Base-by-base conservation (phyloP, 192 early-diverging fungal species). In the Umbelopsis vinacea region DNA sequence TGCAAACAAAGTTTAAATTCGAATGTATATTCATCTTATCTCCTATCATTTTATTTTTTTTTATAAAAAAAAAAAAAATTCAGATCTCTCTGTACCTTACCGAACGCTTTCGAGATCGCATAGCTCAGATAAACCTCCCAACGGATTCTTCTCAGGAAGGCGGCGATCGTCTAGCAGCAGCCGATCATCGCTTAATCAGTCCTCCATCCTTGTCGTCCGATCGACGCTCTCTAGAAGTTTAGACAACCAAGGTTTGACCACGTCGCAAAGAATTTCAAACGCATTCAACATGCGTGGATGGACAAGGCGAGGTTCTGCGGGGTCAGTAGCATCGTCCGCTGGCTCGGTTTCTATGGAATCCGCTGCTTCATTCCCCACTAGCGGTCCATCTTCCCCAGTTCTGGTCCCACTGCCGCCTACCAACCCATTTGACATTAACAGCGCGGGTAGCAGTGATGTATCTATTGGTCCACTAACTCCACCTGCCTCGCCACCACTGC, bases 71-170 rank as follows among this genome's bases (percentile, higher is more conserved):
- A n/a, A n/a, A n/a, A n/a, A n/a, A n/a, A n/a, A n/a, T n/a, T n/a
- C n/a, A n/a, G 69, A 71, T 55, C 52, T 71, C 12, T 54, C 53
- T 35, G 69, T 71, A 45, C 69, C 69, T 17, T 63, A 55, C 69
- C 38, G 4, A 26, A 55, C 53, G n/a, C 69, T 55, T 71, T 54
- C 52, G 19, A 35, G 33, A 54, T 43, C 48, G 22, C 50, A 43
- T 29, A 24, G 38, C 17, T 21, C 23, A 23, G 53, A 54, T 24
- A 46, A 54, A 55, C 37, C 26, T n/a, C 22, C 15, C 37, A 45
- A 10, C 29, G 52, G 69, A 29, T 47, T 71, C 8, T 71, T 38
- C 37, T 19, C 23, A n/a, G 53, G 40, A 55, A 38, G 37, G 52
- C 11, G 53, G 45, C 57, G 57, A 12, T 63, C 57, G 19, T 63